Base-by-base conservation (phyloP, 108 stramenopile species). In the Skeletonema costatum region DNA sequence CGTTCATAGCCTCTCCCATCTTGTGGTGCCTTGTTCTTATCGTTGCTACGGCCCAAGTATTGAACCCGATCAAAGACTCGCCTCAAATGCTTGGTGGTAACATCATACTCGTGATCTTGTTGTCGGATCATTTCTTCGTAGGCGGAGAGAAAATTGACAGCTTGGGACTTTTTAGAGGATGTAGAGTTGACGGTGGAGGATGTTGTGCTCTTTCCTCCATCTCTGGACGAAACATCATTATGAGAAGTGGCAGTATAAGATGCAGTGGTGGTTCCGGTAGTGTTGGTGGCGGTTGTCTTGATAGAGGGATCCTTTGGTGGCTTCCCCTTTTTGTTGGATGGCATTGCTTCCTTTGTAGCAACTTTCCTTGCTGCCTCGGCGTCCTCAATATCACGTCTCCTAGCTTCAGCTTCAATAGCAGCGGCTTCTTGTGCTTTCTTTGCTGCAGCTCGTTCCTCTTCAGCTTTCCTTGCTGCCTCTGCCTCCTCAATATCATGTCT, bases 111-210 rank as follows among this genome's bases (percentile, higher is more conserved):
- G 9, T 53, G 69, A 32, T 93, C 90, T 82, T 93, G 92, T 53
- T 81, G 73, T 56, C 77, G 84, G 38, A 93, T 67, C 90, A 91
- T 89, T n/a, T 66, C 70, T 82, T 91, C 92, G 65, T 93, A 93
- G 5, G 83, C 65, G 10, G 70, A 30, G 33, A 91, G 65, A 51
- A 51, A 51, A 21, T 51, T 51, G 50, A 51, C 50, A 21, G 19
- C 5, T 17, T 51, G 19, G 6, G 50, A 21, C 19, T 51, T 51
- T 36, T 36, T 36, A 5, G 36, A 36, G 36, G 36, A 36, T 1
- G 50, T 19, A 21, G n/a, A 19, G 50, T 19, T 51, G 17, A 7
- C 19, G 50, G n/a, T 51, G 50, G 50, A 14, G 50, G 50, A 17
- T 17, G 50, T 51, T 51, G 50, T 51, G 13, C 13, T 42, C 12